Conservation (phyloP, 345 rosid species). For the Hirschfeldia incana region DNA sequence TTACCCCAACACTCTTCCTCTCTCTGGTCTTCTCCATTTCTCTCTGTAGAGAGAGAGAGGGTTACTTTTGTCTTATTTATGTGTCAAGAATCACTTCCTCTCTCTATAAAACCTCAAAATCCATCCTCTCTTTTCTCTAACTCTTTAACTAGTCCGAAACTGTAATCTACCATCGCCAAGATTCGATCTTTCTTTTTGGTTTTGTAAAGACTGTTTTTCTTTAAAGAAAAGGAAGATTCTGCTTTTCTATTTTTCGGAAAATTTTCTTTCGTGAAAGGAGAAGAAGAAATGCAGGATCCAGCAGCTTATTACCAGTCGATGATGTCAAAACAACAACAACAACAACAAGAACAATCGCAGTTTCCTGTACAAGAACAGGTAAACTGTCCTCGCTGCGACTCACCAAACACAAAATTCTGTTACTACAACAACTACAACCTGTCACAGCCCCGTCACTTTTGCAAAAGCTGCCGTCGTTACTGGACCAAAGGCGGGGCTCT, state of each 20-base stretch:
- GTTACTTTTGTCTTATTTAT: constrained; percentile 26
- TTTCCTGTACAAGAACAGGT: constrained; percentile 35
- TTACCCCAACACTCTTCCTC: constrained; percentile 20
- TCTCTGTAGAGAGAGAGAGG: constrained; percentile 1
- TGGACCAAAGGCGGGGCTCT: constrained; percentile 44
- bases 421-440: constrained; percentile 44
- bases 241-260: too few species aligned
- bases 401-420: constrained; percentile 40
- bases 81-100: neutral
- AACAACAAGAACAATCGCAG: constrained; percentile 16
- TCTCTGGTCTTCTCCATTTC: neutral
- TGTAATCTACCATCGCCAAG: neutral
- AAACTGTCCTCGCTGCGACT: constrained; percentile 43
- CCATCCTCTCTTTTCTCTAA: neutral
- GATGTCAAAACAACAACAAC: constrained; percentile 36
- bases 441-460: constrained; percentile 44
- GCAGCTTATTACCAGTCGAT: constrained; percentile 40
- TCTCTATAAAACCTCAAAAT: neutral
- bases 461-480: constrained; percentile 43
- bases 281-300: constrained; percentile 39
- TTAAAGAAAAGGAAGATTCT: neutral
- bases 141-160: neutral
- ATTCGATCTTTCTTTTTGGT: neutral
- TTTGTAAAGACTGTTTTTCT: neutral
- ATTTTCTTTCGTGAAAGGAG: too few species aligned